phyloP scores from a whole-genome alignment of 1,284 basidiomycete genomes.

The Coniferiporia weirii region DNA sequence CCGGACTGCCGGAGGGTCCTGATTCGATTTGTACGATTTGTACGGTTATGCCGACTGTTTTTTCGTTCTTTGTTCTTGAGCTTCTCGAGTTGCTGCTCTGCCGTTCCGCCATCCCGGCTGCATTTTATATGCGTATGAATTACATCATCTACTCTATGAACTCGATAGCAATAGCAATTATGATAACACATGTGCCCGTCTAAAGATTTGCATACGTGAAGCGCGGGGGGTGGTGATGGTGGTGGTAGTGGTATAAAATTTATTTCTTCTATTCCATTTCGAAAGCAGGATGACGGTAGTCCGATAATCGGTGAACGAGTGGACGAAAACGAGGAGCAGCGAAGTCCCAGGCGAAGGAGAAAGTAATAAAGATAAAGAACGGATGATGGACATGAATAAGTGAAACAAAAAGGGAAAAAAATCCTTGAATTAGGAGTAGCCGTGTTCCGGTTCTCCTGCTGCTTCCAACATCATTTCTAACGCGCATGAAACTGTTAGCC shows the following conservation, averaged over 20 bases:
- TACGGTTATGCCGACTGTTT: background rate
- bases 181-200: slow-evolving; percentile 8
- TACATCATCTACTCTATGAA: slow-evolving; percentile 1
- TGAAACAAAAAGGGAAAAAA: background rate
- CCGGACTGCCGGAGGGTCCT: slow-evolving; percentile 16
- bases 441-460: slow-evolving; percentile 19
- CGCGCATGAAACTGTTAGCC: too few relatives aligned
- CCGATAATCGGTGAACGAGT: background rate
- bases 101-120: background rate
- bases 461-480: slow-evolving; percentile 25
- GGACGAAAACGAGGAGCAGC: background rate
- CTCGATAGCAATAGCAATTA: slow-evolving; percentile 3
- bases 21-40: background rate
- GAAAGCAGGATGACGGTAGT: background rate
- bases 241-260: background rate
- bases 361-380: slow-evolving; percentile 13
- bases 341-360: background rate
- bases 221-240: background rate
- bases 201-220: background rate
- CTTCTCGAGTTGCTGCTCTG: background rate
- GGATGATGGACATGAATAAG: background rate
- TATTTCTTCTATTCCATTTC: background rate
- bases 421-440: background rate
- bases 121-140: background rate
- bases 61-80: background rate